Base-by-base conservation (phyloP, 1,284 basidiomycete genomes). In the Cutaneotrichosporon spelunceum region DNA sequence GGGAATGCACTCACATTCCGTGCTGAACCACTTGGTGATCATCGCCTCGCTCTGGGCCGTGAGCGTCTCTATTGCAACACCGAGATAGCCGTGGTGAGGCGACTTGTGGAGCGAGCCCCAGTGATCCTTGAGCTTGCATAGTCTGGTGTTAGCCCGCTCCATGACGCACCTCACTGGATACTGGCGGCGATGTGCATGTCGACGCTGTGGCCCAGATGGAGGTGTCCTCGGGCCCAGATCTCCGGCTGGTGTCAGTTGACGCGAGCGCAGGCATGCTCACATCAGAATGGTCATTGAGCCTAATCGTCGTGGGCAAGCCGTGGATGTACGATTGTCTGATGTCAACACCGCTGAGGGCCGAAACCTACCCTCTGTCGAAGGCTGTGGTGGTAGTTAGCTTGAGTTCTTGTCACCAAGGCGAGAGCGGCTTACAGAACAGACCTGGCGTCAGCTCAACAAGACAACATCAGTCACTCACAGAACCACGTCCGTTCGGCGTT, bases 401-500 rank as follows among this genome's bases (percentile, higher is more conserved):
- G 6, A 5, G 11, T 16, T n/a, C 9, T 27, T 45, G 19, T n/a
- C n/a, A n/a, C n/a, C n/a, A n/a, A n/a, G n/a, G n/a, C n/a, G 29
- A 9, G 26, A 16, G 24, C 11, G 3, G 36, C 39, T 59, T 30
- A 71, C 70, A 70, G 58, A 70, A 70, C 21, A 74, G 44, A 53
- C 68, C 72, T 71, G 33, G 4, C 7, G 60, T 56, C 49, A 60
- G 59, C 55, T 21, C 6, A 16, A 23, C 6, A 4, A 21, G 16
- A 33, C 19, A 45, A 48, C 7, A 27, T 34, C 44, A 8, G 23
- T 4, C n/a, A 69, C 71, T 71, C 62, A 72, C 72, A 73, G 56
- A 64, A 67, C 73, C 73, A 75, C 16, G 73, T 74, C 30, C 73
- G 56, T 56, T 75, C 72, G 2, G 65, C 63, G 48, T 75, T 70